A percentile compares a stretch with the other conserved stretches of the same genome.
Evolutionary conservation across 148 eudicot genomes (phyloP).

Genomic region (Chenopodium suecicum): DNA sequence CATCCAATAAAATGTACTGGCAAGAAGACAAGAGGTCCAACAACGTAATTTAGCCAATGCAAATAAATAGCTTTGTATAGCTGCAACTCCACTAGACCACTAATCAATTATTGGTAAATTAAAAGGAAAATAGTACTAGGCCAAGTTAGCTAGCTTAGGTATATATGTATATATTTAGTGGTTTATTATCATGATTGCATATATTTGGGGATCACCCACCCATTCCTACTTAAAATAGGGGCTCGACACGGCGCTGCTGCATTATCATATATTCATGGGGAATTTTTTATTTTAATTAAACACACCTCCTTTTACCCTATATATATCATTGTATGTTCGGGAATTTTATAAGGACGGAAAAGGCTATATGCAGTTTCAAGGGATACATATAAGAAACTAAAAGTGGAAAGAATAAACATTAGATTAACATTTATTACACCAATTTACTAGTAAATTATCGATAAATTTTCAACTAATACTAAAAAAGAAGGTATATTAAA

Average conservation of each 20-base stretch:
- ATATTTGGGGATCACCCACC: conserved; percentile 9
- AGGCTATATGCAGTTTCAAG: no score
- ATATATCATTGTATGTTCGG: no score
- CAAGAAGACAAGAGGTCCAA: neutral
- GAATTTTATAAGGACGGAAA: neutral
- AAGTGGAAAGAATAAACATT: no score
- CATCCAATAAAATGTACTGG: neutral
- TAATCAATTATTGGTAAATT: no score
- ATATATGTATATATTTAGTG: neutral
- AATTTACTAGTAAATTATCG: no score
- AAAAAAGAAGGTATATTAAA: no score
- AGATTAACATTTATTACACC: no score
- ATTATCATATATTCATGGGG: neutral
- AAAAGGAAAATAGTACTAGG: no score
- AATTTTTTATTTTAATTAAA: neutral
- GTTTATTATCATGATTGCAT: conserved; percentile 6
- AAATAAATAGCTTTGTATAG: neutral
- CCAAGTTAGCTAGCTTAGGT: neutral
- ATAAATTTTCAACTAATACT: no score
- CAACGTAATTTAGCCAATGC: neutral
- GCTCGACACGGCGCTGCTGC: conserved; percentile 8
- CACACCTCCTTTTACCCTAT: no score
- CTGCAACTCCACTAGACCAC: no score
- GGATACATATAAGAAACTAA: no score
- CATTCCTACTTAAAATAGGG: conserved; percentile 5